Evolutionary conservation across 805 yeast species (phyloP).

Genomic region (Yamadazyma philogaea): DNA sequence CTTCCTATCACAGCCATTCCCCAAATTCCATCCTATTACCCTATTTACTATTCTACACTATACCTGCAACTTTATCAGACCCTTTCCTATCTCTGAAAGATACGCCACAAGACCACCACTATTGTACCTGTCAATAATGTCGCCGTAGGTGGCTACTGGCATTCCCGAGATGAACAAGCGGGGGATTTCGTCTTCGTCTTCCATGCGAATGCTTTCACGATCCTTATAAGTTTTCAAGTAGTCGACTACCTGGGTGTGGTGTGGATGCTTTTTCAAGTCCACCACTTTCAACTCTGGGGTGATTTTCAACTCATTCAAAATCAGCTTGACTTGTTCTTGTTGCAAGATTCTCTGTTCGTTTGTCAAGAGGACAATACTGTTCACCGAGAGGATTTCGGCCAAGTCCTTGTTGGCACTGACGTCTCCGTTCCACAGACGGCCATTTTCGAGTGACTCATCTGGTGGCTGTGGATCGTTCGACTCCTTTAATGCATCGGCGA

Average conservation of each 20-base stretch:
- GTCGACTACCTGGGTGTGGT: conserved; percentile 20
- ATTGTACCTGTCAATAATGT: conserved; percentile 20
- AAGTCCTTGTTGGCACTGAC: conserved; percentile 21
- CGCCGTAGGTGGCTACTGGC: conserved; percentile 29
- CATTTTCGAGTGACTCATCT: neutral
- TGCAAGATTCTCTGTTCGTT: conserved; percentile 18
- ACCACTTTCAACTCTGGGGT: conserved; percentile 33
- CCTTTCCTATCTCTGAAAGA: conserved; percentile 26
- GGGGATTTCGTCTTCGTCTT: conserved; percentile 23
- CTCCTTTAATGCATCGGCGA: conserved; percentile 5
- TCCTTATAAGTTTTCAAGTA: conserved; percentile 22
- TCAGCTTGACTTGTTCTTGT: conserved; percentile 18
- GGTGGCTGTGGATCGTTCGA: neutral
- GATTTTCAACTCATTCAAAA: conserved; percentile 23
- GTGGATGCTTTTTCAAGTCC: conserved; percentile 31
- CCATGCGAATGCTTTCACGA: conserved; percentile 8
- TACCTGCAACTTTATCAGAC: conserved; percentile 21
- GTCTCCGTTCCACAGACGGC: neutral
- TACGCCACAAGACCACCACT: conserved; percentile 21
- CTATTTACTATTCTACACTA: conserved; percentile 2
- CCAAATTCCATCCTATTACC: neutral
- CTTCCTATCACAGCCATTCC: no score
- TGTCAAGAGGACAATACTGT: conserved; percentile 27
- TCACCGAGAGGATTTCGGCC: conserved; percentile 30
- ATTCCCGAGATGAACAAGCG: conserved; percentile 33